These are phyloP conservation scores for Tubosaeta sp. DNA, from an alignment of 768 basidiomycete species.

Conservation along the genomic window DNA sequence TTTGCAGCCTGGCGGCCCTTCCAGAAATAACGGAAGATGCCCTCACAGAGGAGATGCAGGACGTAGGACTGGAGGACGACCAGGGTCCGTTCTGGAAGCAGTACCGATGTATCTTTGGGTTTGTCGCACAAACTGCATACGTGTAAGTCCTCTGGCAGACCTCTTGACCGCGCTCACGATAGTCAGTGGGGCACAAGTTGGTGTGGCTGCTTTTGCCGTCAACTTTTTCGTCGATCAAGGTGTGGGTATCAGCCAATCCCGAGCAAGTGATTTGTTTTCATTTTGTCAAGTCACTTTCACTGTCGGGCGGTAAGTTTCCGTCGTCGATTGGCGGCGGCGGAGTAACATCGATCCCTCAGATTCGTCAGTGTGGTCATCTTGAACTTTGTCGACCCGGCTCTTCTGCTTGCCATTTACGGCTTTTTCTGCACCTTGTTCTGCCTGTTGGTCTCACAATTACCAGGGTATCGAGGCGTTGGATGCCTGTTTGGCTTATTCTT, in stretches of 20 bases:
- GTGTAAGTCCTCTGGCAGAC: constrained; percentile 37
- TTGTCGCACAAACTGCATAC: constrained; percentile 66
- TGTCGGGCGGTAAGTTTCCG: constrained; percentile 43
- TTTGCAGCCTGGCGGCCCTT: constrained; percentile 55
- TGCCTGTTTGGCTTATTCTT: constrained; percentile 66
- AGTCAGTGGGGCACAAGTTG: constrained; percentile 59
- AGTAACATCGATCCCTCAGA: constrained; percentile 29
- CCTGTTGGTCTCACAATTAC: constrained; percentile 45
- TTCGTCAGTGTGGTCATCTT: constrained; percentile 61
- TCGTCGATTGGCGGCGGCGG: background rate
- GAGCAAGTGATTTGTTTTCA: constrained; percentile 63
- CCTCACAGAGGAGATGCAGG: constrained; percentile 46
- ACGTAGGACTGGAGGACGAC: constrained; percentile 37
- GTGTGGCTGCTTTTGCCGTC: constrained; percentile 61
- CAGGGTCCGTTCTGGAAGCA: constrained; percentile 64
- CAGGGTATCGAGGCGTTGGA: constrained; percentile 52
- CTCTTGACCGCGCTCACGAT: background rate
- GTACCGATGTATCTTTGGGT: constrained; percentile 67
- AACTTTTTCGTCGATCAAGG: constrained; percentile 67
- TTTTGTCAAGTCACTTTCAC: constrained; percentile 71
- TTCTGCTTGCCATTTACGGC: constrained; percentile 54
- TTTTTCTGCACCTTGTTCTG: constrained; percentile 48
- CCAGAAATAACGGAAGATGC: constrained; percentile 71
- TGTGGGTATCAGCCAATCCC: constrained; percentile 45
- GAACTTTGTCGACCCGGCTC: constrained; percentile 60